phyloP scores from a whole-genome alignment of 148 eudicot genomes.

The Chenopodium formosanum region DNA sequence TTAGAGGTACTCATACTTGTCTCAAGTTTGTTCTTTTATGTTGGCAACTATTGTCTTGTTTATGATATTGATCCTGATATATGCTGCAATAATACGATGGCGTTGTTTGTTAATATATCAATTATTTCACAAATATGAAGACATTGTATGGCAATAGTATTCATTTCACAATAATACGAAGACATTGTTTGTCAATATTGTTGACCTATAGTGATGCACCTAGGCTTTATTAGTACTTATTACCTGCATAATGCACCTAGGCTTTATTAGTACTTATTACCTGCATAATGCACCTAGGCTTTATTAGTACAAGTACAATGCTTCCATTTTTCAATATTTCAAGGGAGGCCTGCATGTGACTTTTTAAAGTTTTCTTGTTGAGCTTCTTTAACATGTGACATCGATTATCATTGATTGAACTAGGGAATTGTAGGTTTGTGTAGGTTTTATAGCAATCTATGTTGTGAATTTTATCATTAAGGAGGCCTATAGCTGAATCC shows the following conservation, averaged over 20 bases:
- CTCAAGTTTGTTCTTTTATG: slow-evolving; percentile 8
- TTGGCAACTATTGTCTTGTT: no score
- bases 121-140: no score
- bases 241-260: neutral
- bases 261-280: neutral
- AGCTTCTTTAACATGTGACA: neutral
- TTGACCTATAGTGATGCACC: neutral
- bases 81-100: neutral
- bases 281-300: neutral
- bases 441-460: neutral
- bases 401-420: neutral
- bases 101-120: neutral
- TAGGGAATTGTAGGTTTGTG: neutral
- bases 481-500: neutral
- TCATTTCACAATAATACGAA: neutral
- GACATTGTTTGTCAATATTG: neutral
- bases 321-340: neutral
- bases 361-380: neutral
- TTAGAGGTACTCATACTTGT: slow-evolving; percentile 63
- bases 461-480: neutral
- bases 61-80: neutral
- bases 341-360: neutral
- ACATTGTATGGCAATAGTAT: no score
- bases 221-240: neutral
- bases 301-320: neutral